Base-by-base conservation (phyloP, 352 stramenopile genomes). In the Globisporangium perplexum region DNA sequence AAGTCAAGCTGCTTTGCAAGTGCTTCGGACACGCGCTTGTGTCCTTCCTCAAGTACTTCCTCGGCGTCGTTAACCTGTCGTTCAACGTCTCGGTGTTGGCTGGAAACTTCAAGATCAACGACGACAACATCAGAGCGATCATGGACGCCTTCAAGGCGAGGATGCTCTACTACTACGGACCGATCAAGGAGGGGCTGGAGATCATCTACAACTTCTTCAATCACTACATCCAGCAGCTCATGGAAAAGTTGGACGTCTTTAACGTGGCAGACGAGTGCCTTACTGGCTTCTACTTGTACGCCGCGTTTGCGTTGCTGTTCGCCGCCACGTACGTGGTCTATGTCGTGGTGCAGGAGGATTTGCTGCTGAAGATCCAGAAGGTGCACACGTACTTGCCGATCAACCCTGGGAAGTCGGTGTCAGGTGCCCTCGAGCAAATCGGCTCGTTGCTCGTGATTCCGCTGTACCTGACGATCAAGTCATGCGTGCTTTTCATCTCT, bases 71-170 rank as follows among this genome's bases (percentile, higher is more conserved):
- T 41, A 81, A 66, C 70, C 69, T 85, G 41, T 83, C 71, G 4
- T 85, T 85, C 72, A 85, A 85, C 65, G 68, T 85, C 24, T 71
- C 63, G 1, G 69, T 85, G 38, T 52, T 85, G 7, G 60, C 65
- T 1, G 63, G 53, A 0, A 70, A 70, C 33, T 76, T 82, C 60
- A 62, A 66, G 0, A 46, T 78, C 7, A 35, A 68, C 15, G 18
- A 41, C 4, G 5, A 3, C 0, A 47, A 53, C 1, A 23, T 82
- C 3, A 31, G 56, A 2, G n/a, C n/a, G 6, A 28, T 80, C 33
- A 33, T 78, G 20, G 5, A 44, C 8, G 56, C 23, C 7, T 77
- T 75, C 54, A 51, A 60, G 7, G 15, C 26, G 0, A 46, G 53
- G 4, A 48, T 85, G 4, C 30, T 57, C 0, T 24, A 7, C 20